These are phyloP conservation scores for Chromera velia DNA, from an alignment of 73 alveolate genomes.

Conservation along the genomic window DNA sequence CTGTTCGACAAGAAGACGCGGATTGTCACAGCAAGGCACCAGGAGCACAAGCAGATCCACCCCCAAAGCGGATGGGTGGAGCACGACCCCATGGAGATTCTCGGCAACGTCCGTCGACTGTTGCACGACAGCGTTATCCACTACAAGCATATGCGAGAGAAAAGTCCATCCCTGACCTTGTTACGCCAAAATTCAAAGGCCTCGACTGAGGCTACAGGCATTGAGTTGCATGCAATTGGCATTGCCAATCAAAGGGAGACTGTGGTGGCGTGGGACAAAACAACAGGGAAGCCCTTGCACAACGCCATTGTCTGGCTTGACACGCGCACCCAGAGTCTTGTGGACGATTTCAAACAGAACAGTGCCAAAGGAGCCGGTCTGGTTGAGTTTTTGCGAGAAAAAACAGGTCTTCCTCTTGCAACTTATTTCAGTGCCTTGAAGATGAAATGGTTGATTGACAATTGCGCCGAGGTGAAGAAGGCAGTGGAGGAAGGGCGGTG, in stretches of 20 bases:
- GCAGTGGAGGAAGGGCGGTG: background rate
- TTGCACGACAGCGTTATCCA: background rate
- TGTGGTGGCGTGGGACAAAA: constrained; percentile 60
- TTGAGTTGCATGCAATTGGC: constrained; percentile 24
- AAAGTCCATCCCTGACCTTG: background rate
- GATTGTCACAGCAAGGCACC: background rate
- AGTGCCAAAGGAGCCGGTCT: too few species aligned
- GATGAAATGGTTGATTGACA: constrained; percentile 60
- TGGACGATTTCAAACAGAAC: constrained; percentile 13
- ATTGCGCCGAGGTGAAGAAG: constrained; percentile 9
- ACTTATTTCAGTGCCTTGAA: constrained; percentile 66
- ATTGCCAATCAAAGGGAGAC: constrained; percentile 75
- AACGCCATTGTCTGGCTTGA: constrained; percentile 71
- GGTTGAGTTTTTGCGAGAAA: too few species aligned
- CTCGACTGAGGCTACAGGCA: background rate
- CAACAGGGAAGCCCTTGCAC: constrained; percentile 56
- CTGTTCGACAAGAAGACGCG: background rate
- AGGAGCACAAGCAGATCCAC: background rate
- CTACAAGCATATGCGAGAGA: background rate
- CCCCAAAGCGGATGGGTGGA: background rate
- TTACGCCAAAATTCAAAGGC: background rate
- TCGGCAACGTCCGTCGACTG: too few species aligned
- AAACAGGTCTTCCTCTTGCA: constrained; percentile 61
- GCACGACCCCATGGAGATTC: background rate
- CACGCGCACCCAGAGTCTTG: constrained; percentile 50